Conservation (phyloP, 352 stramenopile species). For the Lagenidium sp. region DNA sequence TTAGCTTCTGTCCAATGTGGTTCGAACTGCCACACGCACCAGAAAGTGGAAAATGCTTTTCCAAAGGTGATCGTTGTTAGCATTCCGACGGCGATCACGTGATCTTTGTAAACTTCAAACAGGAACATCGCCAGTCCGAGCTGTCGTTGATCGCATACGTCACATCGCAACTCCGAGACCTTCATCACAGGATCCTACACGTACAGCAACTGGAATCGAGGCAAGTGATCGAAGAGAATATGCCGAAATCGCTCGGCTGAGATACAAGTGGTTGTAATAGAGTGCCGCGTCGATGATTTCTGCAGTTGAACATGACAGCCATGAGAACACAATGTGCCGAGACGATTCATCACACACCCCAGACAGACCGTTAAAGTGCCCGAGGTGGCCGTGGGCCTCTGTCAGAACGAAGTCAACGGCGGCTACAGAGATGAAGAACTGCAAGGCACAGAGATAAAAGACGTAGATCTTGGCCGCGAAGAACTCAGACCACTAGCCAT, state of each 20-base stretch:
- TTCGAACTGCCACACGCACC: slow-evolving; percentile 22
- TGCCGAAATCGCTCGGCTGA: slow-evolving; percentile 22
- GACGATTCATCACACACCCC: background rate
- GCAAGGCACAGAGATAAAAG: slow-evolving; percentile 85
- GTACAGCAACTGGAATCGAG: slow-evolving; percentile 90
- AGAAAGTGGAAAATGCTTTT: slow-evolving; percentile 89
- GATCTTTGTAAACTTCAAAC: slow-evolving; percentile 93
- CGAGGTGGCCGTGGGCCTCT: slow-evolving; percentile 91
- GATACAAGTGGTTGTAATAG: slow-evolving; percentile 27
- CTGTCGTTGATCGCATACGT: too few relatives aligned
- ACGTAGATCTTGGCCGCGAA: slow-evolving; percentile 84
- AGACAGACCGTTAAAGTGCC: slow-evolving; percentile 79
- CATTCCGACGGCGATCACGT: slow-evolving; percentile 85
- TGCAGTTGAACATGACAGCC: too few relatives aligned
- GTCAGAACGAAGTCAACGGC: slow-evolving; percentile 89
- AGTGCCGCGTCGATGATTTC: too few relatives aligned
- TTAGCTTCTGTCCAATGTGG: background rate
- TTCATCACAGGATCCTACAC: too few relatives aligned
- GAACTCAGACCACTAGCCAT: slow-evolving; percentile 28
- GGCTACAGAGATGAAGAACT: slow-evolving; percentile 93
- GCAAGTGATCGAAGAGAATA: slow-evolving; percentile 91
- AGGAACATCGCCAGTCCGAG: slow-evolving; percentile 95
- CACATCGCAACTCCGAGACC: too few relatives aligned
- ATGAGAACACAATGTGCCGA: background rate
- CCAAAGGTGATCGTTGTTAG: slow-evolving; percentile 84